These are phyloP conservation scores for Trichopus zeylanicus DNA, from an alignment of 116 monocot genomes.

Conservation along the genomic window DNA sequence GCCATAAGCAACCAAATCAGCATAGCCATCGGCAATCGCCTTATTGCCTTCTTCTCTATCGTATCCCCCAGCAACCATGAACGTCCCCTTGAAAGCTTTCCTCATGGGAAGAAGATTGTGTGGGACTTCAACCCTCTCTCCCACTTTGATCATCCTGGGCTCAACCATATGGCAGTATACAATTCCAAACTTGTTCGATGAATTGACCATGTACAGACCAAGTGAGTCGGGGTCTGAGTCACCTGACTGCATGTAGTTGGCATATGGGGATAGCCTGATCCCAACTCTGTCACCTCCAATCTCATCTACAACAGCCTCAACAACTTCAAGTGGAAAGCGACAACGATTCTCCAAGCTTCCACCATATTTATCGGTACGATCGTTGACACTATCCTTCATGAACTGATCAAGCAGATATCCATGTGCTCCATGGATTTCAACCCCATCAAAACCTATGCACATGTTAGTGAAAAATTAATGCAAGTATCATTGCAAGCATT, in stretches of 20 bases:
- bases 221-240: slow-evolving; percentile 4
- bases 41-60: slow-evolving; percentile 12
- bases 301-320: slow-evolving; percentile 23
- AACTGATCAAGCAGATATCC: slow-evolving; percentile 45
- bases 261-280: slow-evolving; percentile 4
- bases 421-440: slow-evolving; percentile 55
- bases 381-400: slow-evolving; percentile 37
- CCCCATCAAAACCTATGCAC: slow-evolving; percentile 41
- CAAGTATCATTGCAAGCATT: too few species aligned
- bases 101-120: slow-evolving; percentile 9
- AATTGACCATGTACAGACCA: slow-evolving; percentile 5
- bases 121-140: not conserved
- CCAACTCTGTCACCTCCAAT: slow-evolving; percentile 8
- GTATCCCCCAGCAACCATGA: slow-evolving; percentile 5
- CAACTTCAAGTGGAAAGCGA: slow-evolving; percentile 42
- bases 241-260: not conserved
- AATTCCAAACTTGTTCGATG: slow-evolving; percentile 6
- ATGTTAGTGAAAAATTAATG: too few species aligned
- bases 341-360: slow-evolving; percentile 54
- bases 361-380: slow-evolving; percentile 42
- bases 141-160: slow-evolving; percentile 3
- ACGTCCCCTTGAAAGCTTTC: slow-evolving; percentile 12
- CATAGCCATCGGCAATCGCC: not conserved
- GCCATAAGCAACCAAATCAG: slow-evolving; percentile 7
- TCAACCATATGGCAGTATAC: slow-evolving; percentile 5